phyloP scores from a whole-genome alignment of 306 rosid genomes.

The Rosa chinensis region DNA sequence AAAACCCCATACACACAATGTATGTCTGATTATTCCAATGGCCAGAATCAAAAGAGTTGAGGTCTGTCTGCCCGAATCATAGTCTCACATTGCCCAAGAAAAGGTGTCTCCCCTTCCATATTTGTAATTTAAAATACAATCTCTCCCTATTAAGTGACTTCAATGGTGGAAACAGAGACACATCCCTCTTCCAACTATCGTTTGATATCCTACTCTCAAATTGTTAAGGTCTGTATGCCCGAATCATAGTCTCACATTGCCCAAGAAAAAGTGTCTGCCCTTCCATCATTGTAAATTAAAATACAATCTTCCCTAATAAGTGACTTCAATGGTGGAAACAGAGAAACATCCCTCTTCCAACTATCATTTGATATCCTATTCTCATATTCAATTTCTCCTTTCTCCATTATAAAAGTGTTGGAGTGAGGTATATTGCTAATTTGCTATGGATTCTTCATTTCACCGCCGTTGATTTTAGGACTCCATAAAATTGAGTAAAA shows the following conservation, averaged over 20 bases:
- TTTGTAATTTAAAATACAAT: neutral
- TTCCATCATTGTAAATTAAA: neutral
- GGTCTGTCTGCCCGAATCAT: neutral
- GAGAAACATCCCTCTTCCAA: neutral
- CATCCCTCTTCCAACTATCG: neutral
- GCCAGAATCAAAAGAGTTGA: neutral
- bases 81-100: neutral
- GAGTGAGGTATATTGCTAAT: conserved; percentile 1
- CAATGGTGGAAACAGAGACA: neutral
- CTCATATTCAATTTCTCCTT: neutral
- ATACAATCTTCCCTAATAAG: neutral
- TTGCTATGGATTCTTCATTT: neutral
- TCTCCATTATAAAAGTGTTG: neutral
- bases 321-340: conserved; percentile 3
- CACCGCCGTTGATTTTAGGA: neutral
- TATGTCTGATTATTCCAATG: neutral
- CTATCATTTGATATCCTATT: neutral
- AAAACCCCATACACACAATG: neutral
- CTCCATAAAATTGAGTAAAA: neutral
- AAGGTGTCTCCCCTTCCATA: neutral
- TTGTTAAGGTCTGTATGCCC: neutral
- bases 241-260: no score
- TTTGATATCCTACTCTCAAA: neutral
- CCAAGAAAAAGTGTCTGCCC: neutral
- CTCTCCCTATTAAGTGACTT: neutral